Base-by-base conservation (phyloP, 2,329 filamentous ascomycete species). In the Neofusicoccum parvum region DNA sequence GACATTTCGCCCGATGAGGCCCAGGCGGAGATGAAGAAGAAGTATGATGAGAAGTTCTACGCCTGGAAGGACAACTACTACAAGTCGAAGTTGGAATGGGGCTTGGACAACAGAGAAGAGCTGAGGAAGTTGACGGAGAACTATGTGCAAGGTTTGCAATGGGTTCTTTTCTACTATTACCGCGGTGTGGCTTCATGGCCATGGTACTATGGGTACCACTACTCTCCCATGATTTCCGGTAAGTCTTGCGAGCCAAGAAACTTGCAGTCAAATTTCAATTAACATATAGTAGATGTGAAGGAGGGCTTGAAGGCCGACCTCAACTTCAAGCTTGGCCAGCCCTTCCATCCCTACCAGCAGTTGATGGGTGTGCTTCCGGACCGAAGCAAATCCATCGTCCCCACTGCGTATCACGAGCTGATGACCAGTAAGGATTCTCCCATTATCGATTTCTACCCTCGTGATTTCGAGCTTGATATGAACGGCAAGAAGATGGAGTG, bases 401-500 rank as follows among this genome's bases (percentile, higher is more conserved):
- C 95, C 1, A 79, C 80, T 41, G 88, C 93, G 3, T 98, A 96
- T 78, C 92, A 95, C 79, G 88, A 92, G 32, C 83, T 99, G 56
- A 99, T 99, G 95, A 97, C 92, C 1, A 91, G 91, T 64, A 85
- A 90, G 1, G 87, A 91, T 15, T 98, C 94, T 15, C 93, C 95
- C 1, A 99, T 99, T 76, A 91, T 97, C 73, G 95, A 99, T 75
- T 99, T 99, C 76, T 99, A 99, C 73, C 95, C 95, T 2, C 87
- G 94, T 71, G 95, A 99, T 72, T 99, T 99, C 73, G 92, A 96
- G 70, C 84, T 99, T 46, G 96, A 99, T 76, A 98, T 99, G 95
- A 98, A 99, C 72, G 96, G 95, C 67, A 99, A 99, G 83, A 99
- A 97, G 81, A 96, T 97, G 91, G 96, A 99, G 69, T 99, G 95